A percentile compares a stretch with the other conserved stretches of the same genome.
phyloP scores from a whole-genome alignment of 345 rosid genomes.

The Citrus reticulata region DNA sequence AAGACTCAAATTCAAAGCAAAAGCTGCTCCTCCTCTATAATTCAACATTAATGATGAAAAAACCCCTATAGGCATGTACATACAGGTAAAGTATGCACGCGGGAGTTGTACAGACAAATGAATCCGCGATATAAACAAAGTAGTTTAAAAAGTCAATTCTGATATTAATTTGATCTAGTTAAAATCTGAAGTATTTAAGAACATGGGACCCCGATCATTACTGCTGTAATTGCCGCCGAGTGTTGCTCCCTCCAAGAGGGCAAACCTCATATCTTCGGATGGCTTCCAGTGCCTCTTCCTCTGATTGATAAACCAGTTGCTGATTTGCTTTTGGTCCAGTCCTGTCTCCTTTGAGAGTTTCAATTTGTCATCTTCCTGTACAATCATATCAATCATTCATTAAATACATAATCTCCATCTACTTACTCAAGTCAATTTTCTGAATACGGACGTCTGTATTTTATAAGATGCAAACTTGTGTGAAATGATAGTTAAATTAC shows the following conservation, averaged over 20 bases:
- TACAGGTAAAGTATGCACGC: background rate
- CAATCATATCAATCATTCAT: background rate
- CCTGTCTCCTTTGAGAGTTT: constrained; percentile 51
- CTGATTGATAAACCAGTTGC: constrained; percentile 78
- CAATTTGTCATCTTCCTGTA: constrained; percentile 59
- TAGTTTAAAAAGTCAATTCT: background rate
- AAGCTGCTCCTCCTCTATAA: background rate
- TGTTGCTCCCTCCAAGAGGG: constrained; percentile 36
- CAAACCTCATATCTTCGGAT: constrained; percentile 52
- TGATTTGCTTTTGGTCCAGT: constrained; percentile 67
- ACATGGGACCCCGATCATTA: background rate
- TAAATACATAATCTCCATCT: too few species aligned
- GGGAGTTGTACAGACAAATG: background rate
- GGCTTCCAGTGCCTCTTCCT: constrained; percentile 83
- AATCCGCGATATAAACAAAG: background rate
- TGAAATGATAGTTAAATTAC: too few species aligned
- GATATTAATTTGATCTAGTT: background rate
- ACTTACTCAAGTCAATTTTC: too few species aligned
- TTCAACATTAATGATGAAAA: background rate
- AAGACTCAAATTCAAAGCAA: background rate
- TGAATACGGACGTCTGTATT: too few species aligned
- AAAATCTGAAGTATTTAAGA: constrained; percentile 10
- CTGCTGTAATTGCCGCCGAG: background rate
- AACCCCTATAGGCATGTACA: background rate
- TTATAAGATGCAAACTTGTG: too few species aligned